Evolutionary conservation across 169 alveolate genomes (phyloP).

Genomic region (Neospora caninum): DNA sequence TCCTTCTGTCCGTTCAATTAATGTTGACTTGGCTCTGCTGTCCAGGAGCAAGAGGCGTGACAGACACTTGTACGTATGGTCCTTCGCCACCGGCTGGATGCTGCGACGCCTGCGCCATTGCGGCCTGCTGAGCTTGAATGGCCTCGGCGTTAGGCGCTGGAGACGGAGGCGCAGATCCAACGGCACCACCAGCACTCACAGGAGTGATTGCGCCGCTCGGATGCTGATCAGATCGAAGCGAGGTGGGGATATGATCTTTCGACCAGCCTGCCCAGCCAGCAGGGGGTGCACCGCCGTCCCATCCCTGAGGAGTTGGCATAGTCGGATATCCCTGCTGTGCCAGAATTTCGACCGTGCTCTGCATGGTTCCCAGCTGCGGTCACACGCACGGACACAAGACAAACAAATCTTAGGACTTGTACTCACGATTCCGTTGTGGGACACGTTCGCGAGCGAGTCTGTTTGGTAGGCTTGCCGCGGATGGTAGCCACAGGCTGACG

Average conservation of each 20-base stretch:
- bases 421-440: neutral
- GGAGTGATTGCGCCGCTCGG: slow-evolving; percentile 28
- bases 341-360: slow-evolving; percentile 67
- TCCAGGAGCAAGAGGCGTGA: slow-evolving; percentile 66
- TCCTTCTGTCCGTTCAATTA: slow-evolving; percentile 17
- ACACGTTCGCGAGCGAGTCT: neutral
- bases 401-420: neutral
- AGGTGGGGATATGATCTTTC: neutral
- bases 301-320: slow-evolving; percentile 17
- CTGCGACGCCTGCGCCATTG: neutral
- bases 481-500: too few relatives aligned
- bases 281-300: slow-evolving; percentile 35
- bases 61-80: slow-evolving; percentile 61
- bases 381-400: neutral
- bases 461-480: too few relatives aligned
- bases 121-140: slow-evolving; percentile 26
- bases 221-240: slow-evolving; percentile 15
- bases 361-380: slow-evolving; percentile 33
- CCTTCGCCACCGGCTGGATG: slow-evolving; percentile 49
- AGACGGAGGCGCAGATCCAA: neutral
- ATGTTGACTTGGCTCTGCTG: slow-evolving; percentile 59
- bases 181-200: neutral
- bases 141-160: neutral
- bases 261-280: slow-evolving; percentile 50
- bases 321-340: slow-evolving; percentile 69